phyloP scores from a whole-genome alignment of 2,329 filamentous ascomycete genomes.

The Colletotrichum lupini region DNA sequence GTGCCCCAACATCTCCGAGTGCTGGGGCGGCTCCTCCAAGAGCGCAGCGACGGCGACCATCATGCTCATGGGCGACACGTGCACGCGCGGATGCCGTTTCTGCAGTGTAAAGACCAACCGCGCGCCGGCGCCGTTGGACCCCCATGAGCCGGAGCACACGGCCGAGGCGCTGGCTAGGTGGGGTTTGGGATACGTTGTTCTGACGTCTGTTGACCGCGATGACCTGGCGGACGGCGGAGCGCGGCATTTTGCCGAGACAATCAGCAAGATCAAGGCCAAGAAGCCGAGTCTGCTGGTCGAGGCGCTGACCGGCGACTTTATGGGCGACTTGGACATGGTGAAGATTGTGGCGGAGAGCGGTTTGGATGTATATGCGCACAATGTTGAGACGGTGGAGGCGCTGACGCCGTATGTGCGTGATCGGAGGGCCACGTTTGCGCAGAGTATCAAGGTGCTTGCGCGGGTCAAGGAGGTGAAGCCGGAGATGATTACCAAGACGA shows the following conservation, averaged over 20 bases:
- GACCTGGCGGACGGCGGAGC: slow-evolving; percentile 91
- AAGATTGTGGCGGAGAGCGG: slow-evolving; percentile 85
- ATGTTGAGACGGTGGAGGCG: slow-evolving; percentile 93
- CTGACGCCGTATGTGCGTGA: slow-evolving; percentile 92
- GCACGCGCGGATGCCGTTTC: slow-evolving; percentile 95
- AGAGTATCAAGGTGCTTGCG: slow-evolving; percentile 82
- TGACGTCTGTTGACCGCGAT: slow-evolving; percentile 94
- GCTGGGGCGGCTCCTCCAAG: slow-evolving; percentile 94
- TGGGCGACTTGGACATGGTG: slow-evolving; percentile 88
- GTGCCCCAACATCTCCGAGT: slow-evolving; percentile 97
- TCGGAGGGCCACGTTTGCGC: slow-evolving; percentile 87
- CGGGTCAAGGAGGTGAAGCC: slow-evolving; percentile 81
- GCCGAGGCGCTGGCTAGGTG: slow-evolving; percentile 92
- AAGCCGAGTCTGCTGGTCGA: slow-evolving; percentile 82
- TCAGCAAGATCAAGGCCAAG: slow-evolving; percentile 92
- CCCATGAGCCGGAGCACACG: slow-evolving; percentile 96
- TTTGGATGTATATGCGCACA: slow-evolving; percentile 96
- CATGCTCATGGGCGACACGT: slow-evolving; percentile 99
- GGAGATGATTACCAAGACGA: slow-evolving; percentile 96
- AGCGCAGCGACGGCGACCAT: slow-evolving; percentile 95
- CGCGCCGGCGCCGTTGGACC: slow-evolving; percentile 81
- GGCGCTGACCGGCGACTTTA: slow-evolving; percentile 88
- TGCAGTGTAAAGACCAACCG: slow-evolving; percentile 94
- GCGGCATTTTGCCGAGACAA: slow-evolving; percentile 90
- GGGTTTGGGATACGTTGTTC: slow-evolving; percentile 95